Evolutionary conservation across 352 stramenopile species (phyloP).

Genomic region (Saprolegnia diclina): DNA sequence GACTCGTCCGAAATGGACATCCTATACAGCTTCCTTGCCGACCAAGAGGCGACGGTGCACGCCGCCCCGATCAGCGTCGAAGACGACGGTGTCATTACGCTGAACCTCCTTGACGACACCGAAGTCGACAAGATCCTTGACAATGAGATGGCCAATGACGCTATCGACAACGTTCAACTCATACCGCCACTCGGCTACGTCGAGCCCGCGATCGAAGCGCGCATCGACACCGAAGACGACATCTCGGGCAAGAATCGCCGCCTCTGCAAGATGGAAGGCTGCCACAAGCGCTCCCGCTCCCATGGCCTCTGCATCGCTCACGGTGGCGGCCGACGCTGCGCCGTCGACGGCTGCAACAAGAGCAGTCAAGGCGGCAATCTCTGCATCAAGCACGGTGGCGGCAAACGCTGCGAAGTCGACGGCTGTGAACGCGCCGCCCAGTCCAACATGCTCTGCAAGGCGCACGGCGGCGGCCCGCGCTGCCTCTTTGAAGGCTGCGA

Average conservation of each 20-base stretch:
- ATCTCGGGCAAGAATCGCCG: slow-evolving; percentile 39
- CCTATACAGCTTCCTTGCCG: slow-evolving; percentile 78
- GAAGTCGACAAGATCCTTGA: background rate
- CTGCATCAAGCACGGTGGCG: slow-evolving; percentile 82
- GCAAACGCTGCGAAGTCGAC: slow-evolving; percentile 70
- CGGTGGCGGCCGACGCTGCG: slow-evolving; percentile 69
- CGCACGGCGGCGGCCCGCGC: slow-evolving; percentile 75
- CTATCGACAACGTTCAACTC: slow-evolving; percentile 6
- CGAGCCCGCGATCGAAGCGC: slow-evolving; percentile 34
- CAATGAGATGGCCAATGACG: background rate
- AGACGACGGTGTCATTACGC: slow-evolving; percentile 11
- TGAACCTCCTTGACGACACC: slow-evolving; percentile 21
- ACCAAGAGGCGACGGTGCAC: slow-evolving; percentile 48
- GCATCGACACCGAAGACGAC: background rate
- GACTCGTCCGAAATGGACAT: slow-evolving; percentile 84
- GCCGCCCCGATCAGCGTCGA: background rate
- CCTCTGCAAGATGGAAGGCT: slow-evolving; percentile 65
- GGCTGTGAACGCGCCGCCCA: slow-evolving; percentile 77
- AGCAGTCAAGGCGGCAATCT: slow-evolving; percentile 73
- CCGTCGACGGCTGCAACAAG: slow-evolving; percentile 72
- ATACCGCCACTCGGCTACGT: background rate
- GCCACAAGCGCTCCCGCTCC: slow-evolving; percentile 83
- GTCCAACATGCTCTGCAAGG: slow-evolving; percentile 82
- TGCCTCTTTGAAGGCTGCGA: slow-evolving; percentile 64
- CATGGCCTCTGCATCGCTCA: slow-evolving; percentile 83